Conservation (phyloP, 768 basidiomycete species). For the Crucibulum laeve region DNA sequence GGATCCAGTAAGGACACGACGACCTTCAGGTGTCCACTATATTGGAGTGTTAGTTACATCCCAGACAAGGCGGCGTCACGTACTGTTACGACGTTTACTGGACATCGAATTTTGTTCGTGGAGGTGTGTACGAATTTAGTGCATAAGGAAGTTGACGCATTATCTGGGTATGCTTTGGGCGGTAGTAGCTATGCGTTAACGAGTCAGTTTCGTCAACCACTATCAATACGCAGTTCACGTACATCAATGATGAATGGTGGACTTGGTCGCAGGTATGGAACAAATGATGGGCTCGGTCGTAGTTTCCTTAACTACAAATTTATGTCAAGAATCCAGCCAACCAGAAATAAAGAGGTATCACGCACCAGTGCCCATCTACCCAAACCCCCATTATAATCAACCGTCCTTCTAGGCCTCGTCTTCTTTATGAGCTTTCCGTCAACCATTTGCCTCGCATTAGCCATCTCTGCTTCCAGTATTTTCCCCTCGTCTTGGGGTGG, state of each 20-base stretch:
- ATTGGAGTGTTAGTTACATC: neutral
- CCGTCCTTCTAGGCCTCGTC: slow-evolving; percentile 88
- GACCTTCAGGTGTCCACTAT: slow-evolving; percentile 97
- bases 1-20: slow-evolving; percentile 90
- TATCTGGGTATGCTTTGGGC: slow-evolving; percentile 86
- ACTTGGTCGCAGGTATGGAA: slow-evolving; percentile 75
- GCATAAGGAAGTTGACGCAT: slow-evolving; percentile 90
- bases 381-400: slow-evolving; percentile 90
- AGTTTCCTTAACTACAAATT: slow-evolving; percentile 61
- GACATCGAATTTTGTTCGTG: slow-evolving; percentile 97
- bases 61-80: slow-evolving; percentile 24
- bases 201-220: slow-evolving; percentile 13
- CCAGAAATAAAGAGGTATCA: slow-evolving; percentile 5
- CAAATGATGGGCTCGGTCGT: slow-evolving; percentile 74
- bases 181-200: slow-evolving; percentile 72
- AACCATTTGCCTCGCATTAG: slow-evolving; percentile 62
- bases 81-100: slow-evolving; percentile 92
- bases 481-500: slow-evolving; percentile 74
- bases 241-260: slow-evolving; percentile 91
- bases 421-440: slow-evolving; percentile 87
- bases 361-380: slow-evolving; percentile 82
- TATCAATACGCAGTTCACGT: slow-evolving; percentile 8
- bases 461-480: slow-evolving; percentile 74
- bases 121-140: slow-evolving; percentile 98
- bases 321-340: slow-evolving; percentile 4